Evolutionary conservation across 441 rosid species (phyloP), one percentile per base, ranked within the genome.

Genomic region (Jatropha multifida): DNA sequence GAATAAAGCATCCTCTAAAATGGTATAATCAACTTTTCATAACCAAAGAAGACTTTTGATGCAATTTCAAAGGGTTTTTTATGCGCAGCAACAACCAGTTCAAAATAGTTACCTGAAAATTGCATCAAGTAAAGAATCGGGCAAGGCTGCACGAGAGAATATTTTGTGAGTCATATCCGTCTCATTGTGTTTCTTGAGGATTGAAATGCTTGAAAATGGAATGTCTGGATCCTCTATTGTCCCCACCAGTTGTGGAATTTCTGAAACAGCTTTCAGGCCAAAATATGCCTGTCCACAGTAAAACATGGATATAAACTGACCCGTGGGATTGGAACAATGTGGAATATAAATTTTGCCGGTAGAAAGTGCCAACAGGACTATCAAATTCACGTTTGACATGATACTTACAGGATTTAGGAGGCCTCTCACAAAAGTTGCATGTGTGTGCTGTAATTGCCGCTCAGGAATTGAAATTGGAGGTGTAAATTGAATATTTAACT

Each of bases 341-440:
- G 10, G 27, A 81, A 64, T 51, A 54, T 7, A 59, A 17, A 27
- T 20, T 5, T 58, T 38, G 3, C 1, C 37, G 46, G 2, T 20
- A 0, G 61, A 68, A 67, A 48, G n/a, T 44, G 27, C 11, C 0
- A 32, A 3, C 64, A 26, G 68, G 23, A 69, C 9, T 54, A 32
- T 32, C 49, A 65, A 76, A 76, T 41, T 23, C 27, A 65, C 51
- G 7, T 46, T 27, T 65, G 65, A 48, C n/a, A 48, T 54, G 23
- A 77, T 46, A 78, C 96, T 86, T 79, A 94, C 99, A 2, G 97
- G 97, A 83, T 88, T 93, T 80, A 91, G 72, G 77, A 90, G 83
- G 54, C 99, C 99, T 72, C 94, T 89, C 78, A 93, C 92, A 67
- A 94, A 94, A 38, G 97, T 93, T 32, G 97, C 87, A 78, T 90